phyloP scores from a whole-genome alignment of 2,329 filamentous ascomycete genomes.

The Claviceps spartinae region DNA sequence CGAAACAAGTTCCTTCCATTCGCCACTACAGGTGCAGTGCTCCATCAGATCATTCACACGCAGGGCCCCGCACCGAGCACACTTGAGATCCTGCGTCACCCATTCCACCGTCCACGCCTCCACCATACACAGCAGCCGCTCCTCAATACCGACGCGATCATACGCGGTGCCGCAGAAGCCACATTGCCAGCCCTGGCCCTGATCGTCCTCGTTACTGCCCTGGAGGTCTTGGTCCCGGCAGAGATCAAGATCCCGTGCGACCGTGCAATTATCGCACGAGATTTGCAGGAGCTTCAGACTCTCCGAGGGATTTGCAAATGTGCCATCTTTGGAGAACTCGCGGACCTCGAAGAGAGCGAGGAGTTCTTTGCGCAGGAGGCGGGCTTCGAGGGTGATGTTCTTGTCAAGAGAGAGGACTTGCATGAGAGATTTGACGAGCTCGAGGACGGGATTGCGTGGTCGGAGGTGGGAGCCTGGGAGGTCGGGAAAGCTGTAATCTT shows the following conservation, averaged over 20 bases:
- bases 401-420: slow-evolving; percentile 86
- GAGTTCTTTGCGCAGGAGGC: slow-evolving; percentile 77
- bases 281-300: slow-evolving; percentile 60
- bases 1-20: slow-evolving; percentile 63
- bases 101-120: slow-evolving; percentile 66
- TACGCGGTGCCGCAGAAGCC: slow-evolving; percentile 61
- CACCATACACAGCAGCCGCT: slow-evolving; percentile 63
- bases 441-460: slow-evolving; percentile 57
- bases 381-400: slow-evolving; percentile 76
- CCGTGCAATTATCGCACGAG: slow-evolving; percentile 81
- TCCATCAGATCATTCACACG: slow-evolving; percentile 90
- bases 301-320: slow-evolving; percentile 74
- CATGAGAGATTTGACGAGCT: slow-evolving; percentile 86
- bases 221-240: slow-evolving; percentile 80
- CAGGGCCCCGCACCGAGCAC: slow-evolving; percentile 54
- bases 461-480: slow-evolving; percentile 56
- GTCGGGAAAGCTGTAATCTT: slow-evolving; percentile 73
- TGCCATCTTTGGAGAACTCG: slow-evolving; percentile 81
- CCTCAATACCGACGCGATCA: slow-evolving; percentile 70
- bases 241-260: slow-evolving; percentile 77
- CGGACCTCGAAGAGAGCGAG: slow-evolving; percentile 84
- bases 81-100: slow-evolving; percentile 83
- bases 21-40: slow-evolving; percentile 84
- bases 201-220: slow-evolving; percentile 13
- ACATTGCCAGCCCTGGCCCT: slow-evolving; percentile 55